Conservation (phyloP, 1,284 basidiomycete genomes). For the Cutaneotrichosporon mucoides region DNA sequence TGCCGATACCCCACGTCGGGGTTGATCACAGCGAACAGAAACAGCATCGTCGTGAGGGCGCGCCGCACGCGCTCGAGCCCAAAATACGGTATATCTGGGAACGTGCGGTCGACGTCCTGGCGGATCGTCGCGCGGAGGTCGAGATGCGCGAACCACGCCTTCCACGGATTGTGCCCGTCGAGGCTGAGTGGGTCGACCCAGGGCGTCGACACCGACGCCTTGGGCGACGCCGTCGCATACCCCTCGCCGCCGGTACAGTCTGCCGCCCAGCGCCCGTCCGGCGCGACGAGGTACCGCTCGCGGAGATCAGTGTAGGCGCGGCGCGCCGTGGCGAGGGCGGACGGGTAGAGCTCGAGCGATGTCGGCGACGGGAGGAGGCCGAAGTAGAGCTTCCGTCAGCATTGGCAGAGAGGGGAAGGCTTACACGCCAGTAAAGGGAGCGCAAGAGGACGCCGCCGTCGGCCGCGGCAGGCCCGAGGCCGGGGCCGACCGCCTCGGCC, state of each 20-base stretch:
- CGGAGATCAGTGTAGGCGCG: slow-evolving; percentile 44
- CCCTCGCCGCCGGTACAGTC: slow-evolving; percentile 46
- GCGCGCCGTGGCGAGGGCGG: slow-evolving; percentile 27
- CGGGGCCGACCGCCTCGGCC: slow-evolving; percentile 31
- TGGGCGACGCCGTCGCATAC: slow-evolving; percentile 8
- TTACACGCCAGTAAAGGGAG: slow-evolving; percentile 50
- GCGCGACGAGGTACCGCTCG: slow-evolving; percentile 48
- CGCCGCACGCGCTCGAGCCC: slow-evolving; percentile 65
- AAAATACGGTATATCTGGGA: slow-evolving; percentile 87
- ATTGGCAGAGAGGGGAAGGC: slow-evolving; percentile 6
- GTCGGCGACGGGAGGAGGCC: slow-evolving; percentile 45
- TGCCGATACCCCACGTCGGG: slow-evolving; percentile 75
- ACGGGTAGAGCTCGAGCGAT: slow-evolving; percentile 35
- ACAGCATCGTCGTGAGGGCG: slow-evolving; percentile 78
- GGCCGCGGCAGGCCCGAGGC: slow-evolving; percentile 30
- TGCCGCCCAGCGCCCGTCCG: slow-evolving; percentile 51
- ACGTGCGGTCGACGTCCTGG: slow-evolving; percentile 92
- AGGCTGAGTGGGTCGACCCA: slow-evolving; percentile 76
- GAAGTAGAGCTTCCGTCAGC: slow-evolving; percentile 43
- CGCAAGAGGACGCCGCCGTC: slow-evolving; percentile 42
- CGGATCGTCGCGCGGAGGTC: slow-evolving; percentile 80
- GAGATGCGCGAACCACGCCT: slow-evolving; percentile 78
- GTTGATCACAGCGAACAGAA: slow-evolving; percentile 70
- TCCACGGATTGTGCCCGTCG: slow-evolving; percentile 84
- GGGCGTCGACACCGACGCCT: neutral